Conservation (phyloP, 1,139 yeast genomes). For the Taphrina deformans region DNA sequence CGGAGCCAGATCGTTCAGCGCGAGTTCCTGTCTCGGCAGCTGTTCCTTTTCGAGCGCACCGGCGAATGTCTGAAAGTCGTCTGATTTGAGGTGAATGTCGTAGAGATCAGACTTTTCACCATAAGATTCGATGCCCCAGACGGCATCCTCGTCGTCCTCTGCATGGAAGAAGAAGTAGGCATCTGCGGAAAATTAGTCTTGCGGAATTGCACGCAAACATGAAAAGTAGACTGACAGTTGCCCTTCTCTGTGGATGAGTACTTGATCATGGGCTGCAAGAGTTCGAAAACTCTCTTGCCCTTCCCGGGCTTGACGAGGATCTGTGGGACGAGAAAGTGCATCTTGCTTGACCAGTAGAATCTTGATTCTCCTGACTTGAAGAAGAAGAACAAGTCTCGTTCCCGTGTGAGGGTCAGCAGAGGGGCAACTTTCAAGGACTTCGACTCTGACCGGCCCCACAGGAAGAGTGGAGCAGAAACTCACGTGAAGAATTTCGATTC, state of each 20-base stretch:
- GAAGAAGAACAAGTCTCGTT: too few relatives aligned
- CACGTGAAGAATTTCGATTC: too few relatives aligned
- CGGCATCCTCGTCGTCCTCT: constrained; percentile 7
- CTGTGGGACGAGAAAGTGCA: constrained; percentile 20
- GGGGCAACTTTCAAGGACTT: not conserved
- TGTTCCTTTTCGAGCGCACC: constrained; percentile 10
- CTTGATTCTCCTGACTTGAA: not conserved
- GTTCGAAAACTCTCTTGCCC: constrained; percentile 9
- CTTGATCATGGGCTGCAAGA: constrained; percentile 17
- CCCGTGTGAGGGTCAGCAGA: too few relatives aligned
- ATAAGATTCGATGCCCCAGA: constrained; percentile 16
- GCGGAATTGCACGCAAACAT: too few relatives aligned
- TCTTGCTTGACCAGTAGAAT: not conserved
- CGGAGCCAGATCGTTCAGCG: constrained; percentile 12
- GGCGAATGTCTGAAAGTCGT: constrained; percentile 5
- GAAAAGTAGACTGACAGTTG: not conserved
- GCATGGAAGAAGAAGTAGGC: constrained; percentile 20
- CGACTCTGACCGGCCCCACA: not conserved
- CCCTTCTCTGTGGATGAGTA: constrained; percentile 14
- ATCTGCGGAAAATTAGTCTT: not conserved
- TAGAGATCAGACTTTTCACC: constrained; percentile 15
- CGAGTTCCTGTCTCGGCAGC: not conserved
- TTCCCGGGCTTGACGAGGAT: constrained; percentile 7
- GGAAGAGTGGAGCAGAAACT: too few relatives aligned
- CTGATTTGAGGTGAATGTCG: constrained; percentile 17